These are phyloP conservation scores for Bjerkandera adusta DNA, from an alignment of 1,284 basidiomycete species.

Conservation along the genomic window DNA sequence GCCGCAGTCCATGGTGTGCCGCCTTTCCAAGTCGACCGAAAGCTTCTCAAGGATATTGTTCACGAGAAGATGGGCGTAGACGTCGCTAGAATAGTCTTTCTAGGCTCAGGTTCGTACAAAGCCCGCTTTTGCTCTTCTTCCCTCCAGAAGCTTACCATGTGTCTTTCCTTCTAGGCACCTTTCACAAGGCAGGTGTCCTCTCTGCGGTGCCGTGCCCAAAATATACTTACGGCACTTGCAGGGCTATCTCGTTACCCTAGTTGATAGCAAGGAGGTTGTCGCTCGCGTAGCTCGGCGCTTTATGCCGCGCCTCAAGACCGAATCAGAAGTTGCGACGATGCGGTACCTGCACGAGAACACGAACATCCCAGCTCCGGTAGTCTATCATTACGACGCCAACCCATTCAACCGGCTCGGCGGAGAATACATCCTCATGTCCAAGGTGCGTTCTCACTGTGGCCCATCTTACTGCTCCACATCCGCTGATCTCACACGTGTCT, in stretches of 20 bases:
- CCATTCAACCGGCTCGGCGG: slow-evolving; percentile 80
- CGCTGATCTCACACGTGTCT: slow-evolving; percentile 18
- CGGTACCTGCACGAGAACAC: slow-evolving; percentile 68
- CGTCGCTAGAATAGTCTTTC: slow-evolving; percentile 67
- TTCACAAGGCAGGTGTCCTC: slow-evolving; percentile 59
- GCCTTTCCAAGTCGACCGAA: slow-evolving; percentile 71
- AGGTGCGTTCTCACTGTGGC: slow-evolving; percentile 43
- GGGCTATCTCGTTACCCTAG: slow-evolving; percentile 76
- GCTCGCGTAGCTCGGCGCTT: slow-evolving; percentile 77
- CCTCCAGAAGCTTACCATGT: slow-evolving; percentile 16
- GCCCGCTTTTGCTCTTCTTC: slow-evolving; percentile 5
- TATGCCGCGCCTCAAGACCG: slow-evolving; percentile 80
- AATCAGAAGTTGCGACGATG: slow-evolving; percentile 81
- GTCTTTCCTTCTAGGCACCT: slow-evolving; percentile 50
- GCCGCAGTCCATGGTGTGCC: slow-evolving; percentile 52
- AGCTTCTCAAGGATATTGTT: slow-evolving; percentile 70
- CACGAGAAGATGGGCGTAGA: slow-evolving; percentile 62
- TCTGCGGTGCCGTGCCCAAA: neutral
- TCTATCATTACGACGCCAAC: slow-evolving; percentile 76
- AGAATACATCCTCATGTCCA: slow-evolving; percentile 82
- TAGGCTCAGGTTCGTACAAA: slow-evolving; percentile 57
- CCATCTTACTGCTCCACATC: slow-evolving; percentile 1
- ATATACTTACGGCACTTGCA: slow-evolving; percentile 26
- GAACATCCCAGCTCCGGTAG: slow-evolving; percentile 64
- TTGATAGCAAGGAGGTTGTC: slow-evolving; percentile 58